Percentiles rank a stretch among this genome's conserved stretches.
These are phyloP conservation scores for Fusarium verrucosum DNA, from an alignment of 2,329 filamentous ascomycete species.

Conservation along the genomic window DNA sequence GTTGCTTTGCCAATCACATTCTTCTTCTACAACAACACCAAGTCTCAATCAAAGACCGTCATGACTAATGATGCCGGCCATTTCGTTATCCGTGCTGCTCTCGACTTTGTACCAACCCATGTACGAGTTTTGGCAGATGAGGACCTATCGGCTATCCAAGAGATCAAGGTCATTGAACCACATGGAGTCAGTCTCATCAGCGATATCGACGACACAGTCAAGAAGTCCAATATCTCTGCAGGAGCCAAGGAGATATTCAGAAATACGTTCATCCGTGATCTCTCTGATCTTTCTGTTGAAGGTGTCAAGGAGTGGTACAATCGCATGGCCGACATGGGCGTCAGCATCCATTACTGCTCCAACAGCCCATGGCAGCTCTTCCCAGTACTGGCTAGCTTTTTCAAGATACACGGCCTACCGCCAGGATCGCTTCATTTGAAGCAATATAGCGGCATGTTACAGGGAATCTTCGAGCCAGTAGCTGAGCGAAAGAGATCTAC, in stretches of 20 bases:
- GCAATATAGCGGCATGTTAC: conserved; percentile 95
- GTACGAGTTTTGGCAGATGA: conserved; percentile 88
- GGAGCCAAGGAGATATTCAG: conserved; percentile 95
- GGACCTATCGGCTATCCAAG: conserved; percentile 80
- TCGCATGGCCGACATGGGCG: conserved; percentile 78
- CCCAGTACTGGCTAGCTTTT: conserved; percentile 86
- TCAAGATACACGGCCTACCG: conserved; percentile 81
- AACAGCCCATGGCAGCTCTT: conserved; percentile 99
- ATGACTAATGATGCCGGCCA: conserved; percentile 90
- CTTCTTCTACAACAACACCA: conserved; percentile 91
- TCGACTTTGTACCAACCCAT: conserved; percentile 92
- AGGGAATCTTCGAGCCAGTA: conserved; percentile 97
- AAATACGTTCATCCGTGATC: conserved; percentile 91
- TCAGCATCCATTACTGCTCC: conserved; percentile 96
- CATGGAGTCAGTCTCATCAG: conserved; percentile 91
- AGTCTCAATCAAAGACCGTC: conserved; percentile 85
- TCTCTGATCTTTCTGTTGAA: conserved; percentile 81
- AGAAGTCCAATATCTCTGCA: conserved; percentile 87
- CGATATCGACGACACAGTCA: conserved; percentile 97
- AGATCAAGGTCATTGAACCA: conserved; percentile 79
- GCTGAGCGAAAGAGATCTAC: conserved; percentile 93
- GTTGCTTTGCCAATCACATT: conserved; percentile 82
- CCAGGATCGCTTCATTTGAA: conserved; percentile 93
- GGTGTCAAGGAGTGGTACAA: conserved; percentile 93
- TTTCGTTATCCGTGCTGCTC: conserved; percentile 79